Conservation (phyloP, 306 rosid genomes). For the Corylus heterophylla region DNA sequence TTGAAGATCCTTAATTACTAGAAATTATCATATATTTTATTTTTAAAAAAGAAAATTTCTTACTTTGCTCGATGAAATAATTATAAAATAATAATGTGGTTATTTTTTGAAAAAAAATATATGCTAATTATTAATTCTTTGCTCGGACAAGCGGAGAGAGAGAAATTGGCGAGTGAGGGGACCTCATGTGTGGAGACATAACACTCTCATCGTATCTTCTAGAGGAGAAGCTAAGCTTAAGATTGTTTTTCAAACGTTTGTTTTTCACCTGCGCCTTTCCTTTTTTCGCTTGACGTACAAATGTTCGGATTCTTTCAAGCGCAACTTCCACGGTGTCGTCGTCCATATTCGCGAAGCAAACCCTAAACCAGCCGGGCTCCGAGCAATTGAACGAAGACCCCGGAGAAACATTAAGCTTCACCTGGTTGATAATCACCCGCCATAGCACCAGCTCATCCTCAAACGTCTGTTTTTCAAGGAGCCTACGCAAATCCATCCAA, state of each 20-base stretch:
- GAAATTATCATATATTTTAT: no score
- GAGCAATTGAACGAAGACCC: constrained; percentile 75
- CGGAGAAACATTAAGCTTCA: constrained; percentile 89
- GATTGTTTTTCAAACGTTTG: constrained; percentile 43
- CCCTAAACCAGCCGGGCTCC: constrained; percentile 95
- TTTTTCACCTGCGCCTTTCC: constrained; percentile 8
- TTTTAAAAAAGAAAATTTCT: no score
- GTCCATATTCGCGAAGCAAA: constrained; percentile 91
- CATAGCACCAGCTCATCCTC: constrained; percentile 72
- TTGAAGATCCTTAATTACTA: no score
- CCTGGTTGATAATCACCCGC: constrained; percentile 63
- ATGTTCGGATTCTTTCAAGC: constrained; percentile 51
- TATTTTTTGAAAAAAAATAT: not conserved
- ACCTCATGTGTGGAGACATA: constrained; percentile 55
- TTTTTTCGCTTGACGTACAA: constrained; percentile 41
- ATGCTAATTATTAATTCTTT: not conserved
- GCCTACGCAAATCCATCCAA: constrained; percentile 76
- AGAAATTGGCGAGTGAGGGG: constrained; percentile 79
- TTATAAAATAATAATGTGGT: no score
- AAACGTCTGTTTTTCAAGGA: constrained; percentile 53
- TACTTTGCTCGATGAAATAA: no score
- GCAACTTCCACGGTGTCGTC: constrained; percentile 64
- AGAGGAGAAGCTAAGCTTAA: constrained; percentile 54
- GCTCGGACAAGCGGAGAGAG: constrained; percentile 77
- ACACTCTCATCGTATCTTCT: constrained; percentile 52